Conservation (phyloP, 331 rosid species). For the Malus hybrid region DNA sequence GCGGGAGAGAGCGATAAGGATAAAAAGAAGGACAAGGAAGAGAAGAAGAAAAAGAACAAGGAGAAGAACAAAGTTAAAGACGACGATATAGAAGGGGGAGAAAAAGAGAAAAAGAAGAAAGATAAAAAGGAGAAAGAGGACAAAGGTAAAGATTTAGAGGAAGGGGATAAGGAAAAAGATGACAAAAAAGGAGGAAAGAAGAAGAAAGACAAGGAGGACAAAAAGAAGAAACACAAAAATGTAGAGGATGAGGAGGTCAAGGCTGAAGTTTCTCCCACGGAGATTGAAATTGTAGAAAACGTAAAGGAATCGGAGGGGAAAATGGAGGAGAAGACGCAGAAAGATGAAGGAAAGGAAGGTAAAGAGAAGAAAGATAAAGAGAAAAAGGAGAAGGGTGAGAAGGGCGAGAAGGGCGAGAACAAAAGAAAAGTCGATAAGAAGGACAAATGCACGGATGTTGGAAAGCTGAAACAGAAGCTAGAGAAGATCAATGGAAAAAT, state of each 20-base stretch:
- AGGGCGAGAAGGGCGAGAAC: slow-evolving; percentile 31
- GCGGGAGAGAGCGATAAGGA: background rate
- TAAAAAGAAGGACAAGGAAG: background rate
- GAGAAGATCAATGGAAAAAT: slow-evolving; percentile 49
- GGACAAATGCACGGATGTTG: slow-evolving; percentile 35
- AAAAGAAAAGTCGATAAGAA: slow-evolving; percentile 40
- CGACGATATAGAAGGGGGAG: background rate
- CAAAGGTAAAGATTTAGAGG: too few species aligned
- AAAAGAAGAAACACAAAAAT: slow-evolving; percentile 10
- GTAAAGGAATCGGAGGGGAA: slow-evolving; percentile 21
- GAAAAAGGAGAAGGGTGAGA: slow-evolving; percentile 20
- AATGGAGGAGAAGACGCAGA: slow-evolving; percentile 7
- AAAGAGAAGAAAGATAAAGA: slow-evolving; percentile 35
- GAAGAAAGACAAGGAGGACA: background rate
- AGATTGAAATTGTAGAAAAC: slow-evolving; percentile 29
- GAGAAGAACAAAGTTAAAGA: background rate
- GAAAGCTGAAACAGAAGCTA: slow-evolving; percentile 50
- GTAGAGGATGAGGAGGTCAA: background rate
- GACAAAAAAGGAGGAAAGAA: background rate
- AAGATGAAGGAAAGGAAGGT: slow-evolving; percentile 13
- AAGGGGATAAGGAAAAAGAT: background rate
- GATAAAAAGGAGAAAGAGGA: too few species aligned
- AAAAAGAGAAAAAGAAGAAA: background rate
- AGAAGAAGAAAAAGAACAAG: background rate
- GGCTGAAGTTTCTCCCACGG: slow-evolving; percentile 23